Base-by-base conservation (phyloP, 495 filamentous ascomycete species). In the Pseudevernia furfuracea region DNA sequence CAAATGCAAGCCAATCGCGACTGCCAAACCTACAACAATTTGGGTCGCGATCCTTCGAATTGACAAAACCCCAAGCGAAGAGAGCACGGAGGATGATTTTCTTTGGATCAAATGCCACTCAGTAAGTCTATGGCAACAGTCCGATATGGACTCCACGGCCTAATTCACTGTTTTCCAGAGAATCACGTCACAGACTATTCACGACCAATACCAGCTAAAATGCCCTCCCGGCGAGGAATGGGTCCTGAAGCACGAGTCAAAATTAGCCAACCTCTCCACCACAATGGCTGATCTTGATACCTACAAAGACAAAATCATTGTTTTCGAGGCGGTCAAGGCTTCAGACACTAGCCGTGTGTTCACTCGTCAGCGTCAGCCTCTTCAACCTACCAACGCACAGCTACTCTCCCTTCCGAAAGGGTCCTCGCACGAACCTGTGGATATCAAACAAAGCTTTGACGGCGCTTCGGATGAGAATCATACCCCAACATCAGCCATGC, bases 101-200 rank as follows among this genome's bases (percentile, higher is more conserved):
- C 56, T 75, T 6, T 78, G 75, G 74, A 68, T 77, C 19, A 74
- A 74, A 58, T 68, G 70, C 32, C 71, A 72, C 55, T 48, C 36
- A 41, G 75, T 76, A 66, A 67, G 72, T 49, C 23, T 12, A 25
- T 49, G 12, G 3, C n/a, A 25, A 25, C 12, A 3, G 10, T 49
- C 23, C n/a, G 2, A 28, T 0, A 12, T 5, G 3, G 23, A 6
- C n/a, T 30, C 15, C 9, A 28, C 23, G n/a, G 8, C 10, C 36
- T 64, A 30, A 30, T 59, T 43, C 56, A 39, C 19, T 37, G 14
- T 66, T 41, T 38, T 46, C 49, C 62, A 79, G 76, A 77, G 72
- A 72, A 74, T 74, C 12, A 65, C 69, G 0, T 48, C 75, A n/a
- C 38, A 64, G 9, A 72, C 58, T 14, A 55, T 79, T 10, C 39